A percentile compares a stretch with the other conserved stretches of the same genome.
Conservation (phyloP, 1,139 yeast species). For the Lodderomyces pseudojiufengensis region DNA sequence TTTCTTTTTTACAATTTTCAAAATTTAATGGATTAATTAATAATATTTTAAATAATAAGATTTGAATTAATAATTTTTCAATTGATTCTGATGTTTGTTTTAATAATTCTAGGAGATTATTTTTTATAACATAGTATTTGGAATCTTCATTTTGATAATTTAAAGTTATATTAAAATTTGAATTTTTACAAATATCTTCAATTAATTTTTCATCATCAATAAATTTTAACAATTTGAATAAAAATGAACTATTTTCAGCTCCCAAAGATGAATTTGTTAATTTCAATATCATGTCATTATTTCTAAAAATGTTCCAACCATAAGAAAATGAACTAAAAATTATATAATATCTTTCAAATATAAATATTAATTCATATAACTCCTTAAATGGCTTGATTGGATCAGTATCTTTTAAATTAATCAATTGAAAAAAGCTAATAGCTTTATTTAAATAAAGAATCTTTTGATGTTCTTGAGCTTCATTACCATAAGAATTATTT, state of each 20-base stretch:
- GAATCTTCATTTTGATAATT: constrained; percentile 9
- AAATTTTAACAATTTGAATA: constrained; percentile 17
- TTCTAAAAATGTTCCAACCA: constrained; percentile 19
- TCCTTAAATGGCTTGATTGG: constrained; percentile 29
- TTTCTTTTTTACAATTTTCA: constrained; percentile 20
- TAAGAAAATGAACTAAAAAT: constrained; percentile 28
- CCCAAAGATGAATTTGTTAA: constrained; percentile 6
- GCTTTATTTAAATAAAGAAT: constrained; percentile 31
- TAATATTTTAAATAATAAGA: constrained; percentile 31
- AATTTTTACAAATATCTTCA: constrained; percentile 17
- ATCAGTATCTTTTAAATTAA: constrained; percentile 23
- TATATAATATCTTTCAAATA: constrained; percentile 32
- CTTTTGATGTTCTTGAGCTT: constrained; percentile 31
- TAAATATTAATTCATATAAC: constrained; percentile 32
- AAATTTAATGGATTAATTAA: constrained; percentile 25
- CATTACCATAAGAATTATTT: constrained; percentile 15
- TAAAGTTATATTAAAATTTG: constrained; percentile 15
- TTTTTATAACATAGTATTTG: constrained; percentile 16
- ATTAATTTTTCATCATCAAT: constrained; percentile 12
- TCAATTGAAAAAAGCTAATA: constrained; percentile 36
- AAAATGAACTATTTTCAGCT: constrained; percentile 6
- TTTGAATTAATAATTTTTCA: constrained; percentile 7
- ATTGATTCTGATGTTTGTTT: constrained; percentile 7
- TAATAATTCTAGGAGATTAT: constrained; percentile 5
- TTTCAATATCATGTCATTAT: constrained; percentile 18